Base-by-base conservation (phyloP, 2,329 filamentous ascomycete species). In the Sarocladium brachiariae region DNA sequence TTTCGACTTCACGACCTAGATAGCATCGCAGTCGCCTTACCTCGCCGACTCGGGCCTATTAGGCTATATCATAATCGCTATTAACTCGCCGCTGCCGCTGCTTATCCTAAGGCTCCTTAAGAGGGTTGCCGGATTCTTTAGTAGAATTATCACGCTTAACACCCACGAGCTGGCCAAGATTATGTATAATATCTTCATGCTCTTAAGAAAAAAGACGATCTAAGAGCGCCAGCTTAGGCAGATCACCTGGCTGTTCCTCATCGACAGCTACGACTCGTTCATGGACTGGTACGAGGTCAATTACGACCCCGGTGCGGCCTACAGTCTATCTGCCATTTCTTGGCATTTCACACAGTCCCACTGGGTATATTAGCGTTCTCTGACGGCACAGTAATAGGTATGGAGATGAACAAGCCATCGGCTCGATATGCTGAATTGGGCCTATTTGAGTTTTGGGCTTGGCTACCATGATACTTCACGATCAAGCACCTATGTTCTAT, bases 31-130 rank as follows among this genome's bases (percentile, higher is more conserved):
- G 9, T 67, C 77, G 7, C 75, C 78, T 0, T 56, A 62, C 0
- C 64, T 82, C 0, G 70, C 70, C 8, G 73, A 76, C 18, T 69
- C 70, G 0, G 79, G 79, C 4, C 66, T 80, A 6, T 75, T 75
- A 11, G 72, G 73, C 2, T 78, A 76, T 56, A 70, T 0, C 73
- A 71, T 27, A 60, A 47, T 50, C 57, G 54, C 2, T 9, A 33
- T 4, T 10, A 30, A 10, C 64, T 63, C 0, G 62, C 62, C 2
- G 48, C 57, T 0, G 62, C 63, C 0, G 55, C 62, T 18, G 10
- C 6, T 24, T n/a, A 16, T 45, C 5, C 24, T 16, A 10, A 24
- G 39, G 4, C 9, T 4, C 10, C 14, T 27, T 4, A 8, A 45
- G 14, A 9, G 30, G 9, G 51, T 70, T 2, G 62, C 66, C 1